phyloP scores from a whole-genome alignment of 2,329 filamentous ascomycete species.

The Dactylellina haptotyla region DNA sequence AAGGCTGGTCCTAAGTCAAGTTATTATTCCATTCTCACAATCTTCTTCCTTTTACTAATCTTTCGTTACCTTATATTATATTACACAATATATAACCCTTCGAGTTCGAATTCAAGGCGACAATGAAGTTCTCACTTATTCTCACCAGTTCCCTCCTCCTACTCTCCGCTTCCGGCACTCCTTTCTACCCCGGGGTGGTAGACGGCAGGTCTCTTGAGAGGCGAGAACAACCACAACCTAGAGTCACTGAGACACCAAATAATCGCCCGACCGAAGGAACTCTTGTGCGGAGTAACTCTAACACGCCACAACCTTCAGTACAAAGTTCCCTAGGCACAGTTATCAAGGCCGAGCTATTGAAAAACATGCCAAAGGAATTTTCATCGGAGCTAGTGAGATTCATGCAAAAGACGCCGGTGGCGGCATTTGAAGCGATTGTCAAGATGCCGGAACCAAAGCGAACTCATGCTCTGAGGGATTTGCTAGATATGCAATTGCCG shows the following conservation, averaged over 20 bases:
- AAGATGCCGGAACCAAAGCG: background rate
- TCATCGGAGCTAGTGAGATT: background rate
- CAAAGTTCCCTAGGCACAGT: too few species aligned
- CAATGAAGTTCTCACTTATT: background rate
- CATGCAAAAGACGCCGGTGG: background rate
- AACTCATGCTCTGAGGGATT: background rate
- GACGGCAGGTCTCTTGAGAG: too few species aligned
- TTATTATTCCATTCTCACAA: background rate
- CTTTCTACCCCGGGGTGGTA: background rate
- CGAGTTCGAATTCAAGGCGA: too few species aligned
- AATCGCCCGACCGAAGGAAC: too few species aligned
- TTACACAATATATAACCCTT: too few species aligned
- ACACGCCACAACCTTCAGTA: too few species aligned
- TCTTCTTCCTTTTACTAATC: background rate
- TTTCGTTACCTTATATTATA: background rate
- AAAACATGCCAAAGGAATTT: background rate
- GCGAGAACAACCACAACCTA: too few species aligned
- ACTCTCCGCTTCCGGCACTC: background rate
- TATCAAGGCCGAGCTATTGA: background rate
- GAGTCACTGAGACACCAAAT: too few species aligned
- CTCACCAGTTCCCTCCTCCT: background rate
- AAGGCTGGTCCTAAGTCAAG: background rate
- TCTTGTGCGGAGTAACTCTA: too few species aligned
- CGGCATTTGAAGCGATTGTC: background rate
- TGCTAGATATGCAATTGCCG: background rate